These are phyloP conservation scores for Aspergillus baeticus DNA, from an alignment of 495 filamentous ascomycete genomes.

Conservation along the genomic window DNA sequence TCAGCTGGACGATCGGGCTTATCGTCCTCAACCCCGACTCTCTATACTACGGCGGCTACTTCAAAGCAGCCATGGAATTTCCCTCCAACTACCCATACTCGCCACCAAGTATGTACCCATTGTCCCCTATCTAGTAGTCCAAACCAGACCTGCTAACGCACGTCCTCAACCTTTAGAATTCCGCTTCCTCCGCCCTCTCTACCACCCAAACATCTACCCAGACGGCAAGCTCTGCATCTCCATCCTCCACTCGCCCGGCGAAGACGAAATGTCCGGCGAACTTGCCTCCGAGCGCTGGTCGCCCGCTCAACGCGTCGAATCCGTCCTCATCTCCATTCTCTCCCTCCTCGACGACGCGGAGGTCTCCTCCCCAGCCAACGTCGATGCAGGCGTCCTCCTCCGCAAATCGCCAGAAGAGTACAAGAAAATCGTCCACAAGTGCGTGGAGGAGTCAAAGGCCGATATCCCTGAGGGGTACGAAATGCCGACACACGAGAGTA, in stretches of 20 bases:
- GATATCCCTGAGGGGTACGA: slow-evolving; percentile 80
- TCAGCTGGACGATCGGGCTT: slow-evolving; percentile 82
- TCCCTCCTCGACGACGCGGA: slow-evolving; percentile 95
- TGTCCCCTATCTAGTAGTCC: not conserved
- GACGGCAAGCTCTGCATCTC: slow-evolving; percentile 95
- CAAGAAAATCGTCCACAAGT: slow-evolving; percentile 62
- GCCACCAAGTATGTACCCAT: slow-evolving; percentile 59
- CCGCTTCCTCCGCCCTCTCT: slow-evolving; percentile 75
- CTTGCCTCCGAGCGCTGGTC: slow-evolving; percentile 87
- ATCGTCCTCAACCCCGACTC: slow-evolving; percentile 92
- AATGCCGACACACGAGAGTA: slow-evolving; percentile 70
- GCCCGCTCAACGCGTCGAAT: slow-evolving; percentile 88
- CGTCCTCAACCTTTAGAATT: slow-evolving; percentile 56
- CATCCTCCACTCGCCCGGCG: slow-evolving; percentile 88
- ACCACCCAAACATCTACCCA: slow-evolving; percentile 90
- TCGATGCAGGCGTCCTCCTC: slow-evolving; percentile 86
- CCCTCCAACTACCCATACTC: slow-evolving; percentile 85
- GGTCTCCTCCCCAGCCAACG: slow-evolving; percentile 89
- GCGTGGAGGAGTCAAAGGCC: slow-evolving; percentile 69
- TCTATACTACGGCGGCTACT: slow-evolving; percentile 88
- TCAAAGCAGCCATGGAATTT: slow-evolving; percentile 86
- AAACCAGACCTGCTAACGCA: not conserved
- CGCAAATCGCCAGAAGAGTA: slow-evolving; percentile 68
- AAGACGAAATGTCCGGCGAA: slow-evolving; percentile 90
- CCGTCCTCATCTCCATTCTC: slow-evolving; percentile 87